Conservation (phyloP, 306 rosid genomes). For the Vachellia collinsii region DNA sequence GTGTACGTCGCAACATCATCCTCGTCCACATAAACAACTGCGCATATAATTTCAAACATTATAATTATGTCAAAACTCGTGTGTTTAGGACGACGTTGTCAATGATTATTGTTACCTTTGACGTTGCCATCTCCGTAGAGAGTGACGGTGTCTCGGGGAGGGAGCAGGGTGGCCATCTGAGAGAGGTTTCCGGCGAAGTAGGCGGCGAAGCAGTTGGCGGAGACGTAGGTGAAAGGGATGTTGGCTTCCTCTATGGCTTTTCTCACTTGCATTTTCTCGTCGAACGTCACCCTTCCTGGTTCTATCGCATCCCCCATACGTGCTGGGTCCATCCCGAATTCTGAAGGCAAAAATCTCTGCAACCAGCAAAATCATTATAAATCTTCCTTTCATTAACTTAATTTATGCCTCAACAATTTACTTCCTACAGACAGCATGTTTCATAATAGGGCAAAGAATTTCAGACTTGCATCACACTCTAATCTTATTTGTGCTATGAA, state of each 20-base stretch:
- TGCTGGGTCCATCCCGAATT: slow-evolving; percentile 82
- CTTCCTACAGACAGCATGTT: no score
- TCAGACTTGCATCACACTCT: no score
- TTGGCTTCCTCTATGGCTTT: slow-evolving; percentile 79
- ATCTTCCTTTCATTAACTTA: background rate
- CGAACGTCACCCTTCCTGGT: slow-evolving; percentile 86
- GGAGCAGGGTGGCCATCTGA: slow-evolving; percentile 70
- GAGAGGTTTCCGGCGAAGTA: slow-evolving; percentile 79
- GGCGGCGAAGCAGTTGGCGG: slow-evolving; percentile 82
- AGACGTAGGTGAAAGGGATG: slow-evolving; percentile 77
- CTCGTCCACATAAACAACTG: slow-evolving; percentile 67
- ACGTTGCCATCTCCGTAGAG: slow-evolving; percentile 78
- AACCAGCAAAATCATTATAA: no score
- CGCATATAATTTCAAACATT: background rate
- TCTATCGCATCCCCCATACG: slow-evolving; percentile 77
- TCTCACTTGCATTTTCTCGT: slow-evolving; percentile 80
- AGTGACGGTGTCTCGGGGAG: slow-evolving; percentile 65
- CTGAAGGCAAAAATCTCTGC: slow-evolving; percentile 72
- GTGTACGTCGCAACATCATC: slow-evolving; percentile 74
- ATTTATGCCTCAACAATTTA: background rate
- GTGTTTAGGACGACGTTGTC: no score
- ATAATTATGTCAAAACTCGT: no score
- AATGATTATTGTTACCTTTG: slow-evolving; percentile 77
- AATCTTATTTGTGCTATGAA: no score
- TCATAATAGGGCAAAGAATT: no score